These are phyloP conservation scores for Alternaria brassicicola DNA, from an alignment of 2,329 filamentous ascomycete species.

Conservation along the genomic window DNA sequence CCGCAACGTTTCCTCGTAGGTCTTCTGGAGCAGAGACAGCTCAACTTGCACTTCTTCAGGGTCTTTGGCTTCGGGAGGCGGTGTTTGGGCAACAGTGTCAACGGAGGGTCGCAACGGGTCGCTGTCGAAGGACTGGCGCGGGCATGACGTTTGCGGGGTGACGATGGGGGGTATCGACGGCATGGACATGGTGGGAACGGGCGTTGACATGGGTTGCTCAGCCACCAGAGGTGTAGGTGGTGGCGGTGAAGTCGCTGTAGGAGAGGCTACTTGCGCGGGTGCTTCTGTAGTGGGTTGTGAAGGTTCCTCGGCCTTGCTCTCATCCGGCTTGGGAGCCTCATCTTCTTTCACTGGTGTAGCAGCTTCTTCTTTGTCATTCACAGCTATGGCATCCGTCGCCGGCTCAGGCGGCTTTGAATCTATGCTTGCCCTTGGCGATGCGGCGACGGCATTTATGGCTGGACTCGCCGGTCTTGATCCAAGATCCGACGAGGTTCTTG, in stretches of 20 bases:
- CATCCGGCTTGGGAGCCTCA: conserved; percentile 17
- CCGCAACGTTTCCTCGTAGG: conserved; percentile 58
- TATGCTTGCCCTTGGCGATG: conserved; percentile 53
- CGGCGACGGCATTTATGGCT: conserved; percentile 23
- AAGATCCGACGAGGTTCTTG: conserved; percentile 57
- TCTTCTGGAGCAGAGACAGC: conserved; percentile 56
- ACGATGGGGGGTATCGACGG: conserved; percentile 41
- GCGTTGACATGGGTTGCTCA: conserved; percentile 46
- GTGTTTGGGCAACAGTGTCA: conserved; percentile 35
- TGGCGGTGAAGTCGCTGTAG: conserved; percentile 19
- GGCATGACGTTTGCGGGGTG: conserved; percentile 35
- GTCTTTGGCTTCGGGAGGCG: conserved; percentile 41
- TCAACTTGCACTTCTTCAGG: conserved; percentile 51
- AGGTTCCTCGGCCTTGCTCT: conserved; percentile 17
- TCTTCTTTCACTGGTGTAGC: conserved; percentile 20
- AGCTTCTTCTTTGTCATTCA: conserved; percentile 13
- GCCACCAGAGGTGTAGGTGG: conserved; percentile 30
- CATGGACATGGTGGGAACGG: conserved; percentile 39
- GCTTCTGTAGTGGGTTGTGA: conserved; percentile 39
- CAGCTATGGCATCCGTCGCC: conserved; percentile 6
- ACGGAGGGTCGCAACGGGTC: conserved; percentile 38
- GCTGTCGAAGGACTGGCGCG: conserved; percentile 45
- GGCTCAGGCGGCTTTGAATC: conserved; percentile 50
- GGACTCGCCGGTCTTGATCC: conserved; percentile 63
- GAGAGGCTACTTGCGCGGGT: conserved; percentile 9